phyloP scores from a whole-genome alignment of 495 filamentous ascomycete species.

The Viridothelium virens region DNA sequence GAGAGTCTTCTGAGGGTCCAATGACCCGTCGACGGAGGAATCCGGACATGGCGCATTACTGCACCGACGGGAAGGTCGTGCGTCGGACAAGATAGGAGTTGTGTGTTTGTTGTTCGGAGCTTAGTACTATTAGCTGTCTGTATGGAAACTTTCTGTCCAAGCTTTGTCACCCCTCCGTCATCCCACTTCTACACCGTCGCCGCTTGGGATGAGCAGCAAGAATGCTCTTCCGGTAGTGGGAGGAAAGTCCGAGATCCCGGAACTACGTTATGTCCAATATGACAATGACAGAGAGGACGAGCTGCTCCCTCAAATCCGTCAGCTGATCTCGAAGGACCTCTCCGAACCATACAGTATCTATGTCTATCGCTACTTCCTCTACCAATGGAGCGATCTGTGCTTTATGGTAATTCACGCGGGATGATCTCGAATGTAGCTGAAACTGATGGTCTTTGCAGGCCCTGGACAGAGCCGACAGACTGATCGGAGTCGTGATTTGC shows the following conservation, averaged over 20 bases:
- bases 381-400: slow-evolving; percentile 95
- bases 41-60: background rate
- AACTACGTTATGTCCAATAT: slow-evolving; percentile 79
- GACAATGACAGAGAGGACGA: slow-evolving; percentile 64
- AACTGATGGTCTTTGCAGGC: slow-evolving; percentile 44
- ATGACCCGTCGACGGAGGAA: background rate
- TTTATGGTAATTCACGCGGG: slow-evolving; percentile 57
- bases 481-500: slow-evolving; percentile 88
- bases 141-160: background rate
- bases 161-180: background rate
- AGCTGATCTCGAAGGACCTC: slow-evolving; percentile 91
- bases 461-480: slow-evolving; percentile 47
- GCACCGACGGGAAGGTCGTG: background rate
- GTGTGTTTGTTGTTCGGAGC: slow-evolving; percentile 11
- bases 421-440: background rate
- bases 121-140: background rate
- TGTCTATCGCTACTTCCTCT: slow-evolving; percentile 97
- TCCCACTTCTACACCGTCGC: background rate
- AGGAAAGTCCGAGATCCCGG: slow-evolving; percentile 21
- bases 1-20: background rate
- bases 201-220: slow-evolving; percentile 5
- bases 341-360: slow-evolving; percentile 99
- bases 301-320: slow-evolving; percentile 80
- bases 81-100: background rate
- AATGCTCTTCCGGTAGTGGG: background rate